These are phyloP conservation scores for Thraustotheca clavata DNA, from an alignment of 352 stramenopile genomes.

Conservation along the genomic window DNA sequence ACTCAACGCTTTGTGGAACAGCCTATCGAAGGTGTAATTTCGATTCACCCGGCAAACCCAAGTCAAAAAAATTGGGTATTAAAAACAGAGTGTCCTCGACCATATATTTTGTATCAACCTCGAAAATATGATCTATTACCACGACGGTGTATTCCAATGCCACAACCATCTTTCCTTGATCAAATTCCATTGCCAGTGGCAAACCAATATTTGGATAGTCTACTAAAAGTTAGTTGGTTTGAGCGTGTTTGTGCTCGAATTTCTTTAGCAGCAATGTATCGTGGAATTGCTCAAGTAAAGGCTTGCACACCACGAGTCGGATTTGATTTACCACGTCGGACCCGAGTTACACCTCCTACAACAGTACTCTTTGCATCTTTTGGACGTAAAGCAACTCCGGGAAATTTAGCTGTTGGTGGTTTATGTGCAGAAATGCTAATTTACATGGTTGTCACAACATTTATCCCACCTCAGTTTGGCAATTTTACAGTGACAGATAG, in stretches of 20 bases:
- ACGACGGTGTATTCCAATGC: constrained; percentile 81
- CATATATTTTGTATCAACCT: constrained; percentile 69
- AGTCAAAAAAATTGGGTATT: constrained; percentile 56
- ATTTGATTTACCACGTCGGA: constrained; percentile 48
- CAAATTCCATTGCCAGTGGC: constrained; percentile 56
- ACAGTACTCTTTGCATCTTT: constrained; percentile 90
- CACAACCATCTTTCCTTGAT: constrained; percentile 59
- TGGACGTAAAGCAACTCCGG: constrained; percentile 59
- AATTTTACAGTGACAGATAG: constrained; percentile 85
- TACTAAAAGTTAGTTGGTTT: constrained; percentile 55
- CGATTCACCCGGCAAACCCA: constrained; percentile 45
- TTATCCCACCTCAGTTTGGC: constrained; percentile 88
- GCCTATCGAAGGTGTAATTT: constrained; percentile 40
- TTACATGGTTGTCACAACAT: constrained; percentile 88
- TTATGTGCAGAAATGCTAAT: constrained; percentile 80
- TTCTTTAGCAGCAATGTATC: constrained; percentile 38
- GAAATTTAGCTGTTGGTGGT: constrained; percentile 79
- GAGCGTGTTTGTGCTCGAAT: constrained; percentile 51
- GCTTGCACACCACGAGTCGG: constrained; percentile 54
- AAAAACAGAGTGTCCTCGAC: constrained; percentile 52
- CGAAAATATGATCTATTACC: constrained; percentile 74
- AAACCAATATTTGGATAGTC: constrained; percentile 59
- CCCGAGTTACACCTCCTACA: constrained; percentile 68
- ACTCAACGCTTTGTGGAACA: constrained; percentile 37
- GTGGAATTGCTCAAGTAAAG: constrained; percentile 50